Evolutionary conservation across 768 basidiomycete species (phyloP).

Genomic region (Cystofilobasidium bisporidii): DNA sequence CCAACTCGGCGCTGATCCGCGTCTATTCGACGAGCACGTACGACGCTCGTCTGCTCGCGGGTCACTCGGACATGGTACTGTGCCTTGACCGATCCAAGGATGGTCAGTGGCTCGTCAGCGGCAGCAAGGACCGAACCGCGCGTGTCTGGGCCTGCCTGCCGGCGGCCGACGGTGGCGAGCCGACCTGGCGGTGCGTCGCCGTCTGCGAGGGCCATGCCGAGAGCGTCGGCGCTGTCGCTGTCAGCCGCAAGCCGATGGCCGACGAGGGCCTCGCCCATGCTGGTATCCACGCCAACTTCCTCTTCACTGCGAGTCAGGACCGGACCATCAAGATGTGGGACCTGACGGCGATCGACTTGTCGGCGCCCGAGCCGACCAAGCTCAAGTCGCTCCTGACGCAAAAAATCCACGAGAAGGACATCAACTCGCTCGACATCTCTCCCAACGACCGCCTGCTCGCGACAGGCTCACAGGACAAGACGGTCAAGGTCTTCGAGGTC

Average conservation of each 20-base stretch:
- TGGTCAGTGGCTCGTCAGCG: constrained; percentile 70
- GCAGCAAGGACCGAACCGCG: constrained; percentile 83
- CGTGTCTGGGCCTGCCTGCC: constrained; percentile 56
- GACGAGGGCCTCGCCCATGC: constrained; percentile 31
- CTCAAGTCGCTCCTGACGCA: constrained; percentile 73
- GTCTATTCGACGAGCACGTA: constrained; percentile 67
- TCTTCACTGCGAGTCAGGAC: constrained; percentile 95
- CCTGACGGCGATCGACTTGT: constrained; percentile 44
- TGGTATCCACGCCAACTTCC: constrained; percentile 46
- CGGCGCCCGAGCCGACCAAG: constrained; percentile 41
- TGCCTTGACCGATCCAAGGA: constrained; percentile 61
- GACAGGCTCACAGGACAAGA: constrained; percentile 92
- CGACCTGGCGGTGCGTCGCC: constrained; percentile 64
- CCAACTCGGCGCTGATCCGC: constrained; percentile 90
- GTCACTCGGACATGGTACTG: constrained; percentile 85
- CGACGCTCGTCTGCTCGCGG: constrained; percentile 75
- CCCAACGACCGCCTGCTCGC: constrained; percentile 80
- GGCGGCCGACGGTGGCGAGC: constrained; percentile 30
- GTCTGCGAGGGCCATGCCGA: constrained; percentile 89
- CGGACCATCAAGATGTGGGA: constrained; percentile 99
- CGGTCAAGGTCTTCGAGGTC: constrained; percentile 80
- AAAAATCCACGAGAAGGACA: constrained; percentile 95
- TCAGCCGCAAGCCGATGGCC: constrained; percentile 51
- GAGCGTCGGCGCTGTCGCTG: constrained; percentile 78
- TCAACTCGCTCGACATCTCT: constrained; percentile 87